A percentile compares a stretch with the other conserved stretches of the same genome.
Conservation (phyloP, 2,329 filamentous ascomycete species). For the Rhynchosporium agropyri region DNA sequence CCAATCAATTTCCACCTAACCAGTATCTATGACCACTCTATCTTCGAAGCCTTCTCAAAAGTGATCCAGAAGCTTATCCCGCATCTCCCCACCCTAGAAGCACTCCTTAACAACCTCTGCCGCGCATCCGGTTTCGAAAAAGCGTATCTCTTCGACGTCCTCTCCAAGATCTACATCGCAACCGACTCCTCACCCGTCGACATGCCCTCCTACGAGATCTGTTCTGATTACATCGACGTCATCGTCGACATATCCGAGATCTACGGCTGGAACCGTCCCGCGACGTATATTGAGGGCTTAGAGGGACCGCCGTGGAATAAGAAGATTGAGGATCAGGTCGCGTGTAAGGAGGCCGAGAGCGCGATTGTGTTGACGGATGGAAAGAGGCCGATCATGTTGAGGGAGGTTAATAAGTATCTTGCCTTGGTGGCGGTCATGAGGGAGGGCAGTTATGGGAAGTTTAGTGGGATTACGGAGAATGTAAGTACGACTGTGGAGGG, state of each 20-base stretch:
- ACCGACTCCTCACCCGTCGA: constrained; percentile 92
- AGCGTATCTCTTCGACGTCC: constrained; percentile 95
- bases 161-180: constrained; percentile 98
- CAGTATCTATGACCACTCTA: constrained; percentile 97
- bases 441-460: constrained; percentile 81
- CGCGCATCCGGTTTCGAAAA: constrained; percentile 96
- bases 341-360: constrained; percentile 67
- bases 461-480: constrained; percentile 85
- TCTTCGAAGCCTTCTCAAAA: constrained; percentile 97
- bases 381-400: constrained; percentile 63
- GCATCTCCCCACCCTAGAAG: constrained; percentile 87
- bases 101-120: constrained; percentile 90
- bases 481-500: constrained; percentile 81
- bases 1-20: constrained; percentile 95
- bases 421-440: constrained; percentile 86
- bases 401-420: constrained; percentile 73
- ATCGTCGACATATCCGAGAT: constrained; percentile 97
- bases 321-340: constrained; percentile 66
- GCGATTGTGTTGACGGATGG: constrained; percentile 68
- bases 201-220: constrained; percentile 96
- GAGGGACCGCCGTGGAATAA: constrained; percentile 64
- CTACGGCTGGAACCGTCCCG: constrained; percentile 74
- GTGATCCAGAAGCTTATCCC: constrained; percentile 98
- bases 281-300: constrained; percentile 56
- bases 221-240: constrained; percentile 97